phyloP scores from a whole-genome alignment of 371 early-diverging fungal genomes.

The Umbelopsis sp. region DNA sequence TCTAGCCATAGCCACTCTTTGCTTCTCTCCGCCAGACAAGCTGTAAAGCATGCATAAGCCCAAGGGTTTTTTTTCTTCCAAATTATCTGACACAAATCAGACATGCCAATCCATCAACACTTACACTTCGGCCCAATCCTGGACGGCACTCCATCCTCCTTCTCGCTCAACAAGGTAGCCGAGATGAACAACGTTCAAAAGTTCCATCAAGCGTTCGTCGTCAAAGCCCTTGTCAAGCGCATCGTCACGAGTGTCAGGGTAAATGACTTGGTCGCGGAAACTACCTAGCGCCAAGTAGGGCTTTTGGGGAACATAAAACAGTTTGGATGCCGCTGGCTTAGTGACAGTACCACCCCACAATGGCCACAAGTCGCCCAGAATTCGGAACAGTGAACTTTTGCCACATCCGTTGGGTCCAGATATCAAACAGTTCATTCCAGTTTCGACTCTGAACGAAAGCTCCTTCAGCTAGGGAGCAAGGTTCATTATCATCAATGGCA shows the following conservation, averaged over 20 bases:
- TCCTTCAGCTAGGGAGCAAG: constrained; percentile 53
- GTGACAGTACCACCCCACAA: constrained; percentile 82
- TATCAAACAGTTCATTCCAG: constrained; percentile 86
- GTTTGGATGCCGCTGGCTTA: constrained; percentile 76
- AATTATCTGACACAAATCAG: no score
- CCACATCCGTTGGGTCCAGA: constrained; percentile 93
- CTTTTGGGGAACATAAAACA: constrained; percentile 95
- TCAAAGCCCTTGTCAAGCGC: constrained; percentile 55
- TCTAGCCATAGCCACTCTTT: constrained; percentile 85
- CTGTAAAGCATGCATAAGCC: background rate
- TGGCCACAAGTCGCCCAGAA: constrained; percentile 92
- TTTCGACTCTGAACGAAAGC: constrained; percentile 81
- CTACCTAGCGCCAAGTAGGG: constrained; percentile 93
- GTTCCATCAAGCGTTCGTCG: constrained; percentile 65
- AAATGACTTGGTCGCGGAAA: constrained; percentile 89
- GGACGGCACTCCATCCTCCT: constrained; percentile 85
- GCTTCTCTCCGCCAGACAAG: constrained; percentile 84
- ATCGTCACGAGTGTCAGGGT: constrained; percentile 71
- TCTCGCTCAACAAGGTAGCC: constrained; percentile 77
- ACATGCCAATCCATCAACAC: background rate
- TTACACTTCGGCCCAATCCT: constrained; percentile 81
- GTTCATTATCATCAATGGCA: no score
- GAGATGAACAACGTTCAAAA: constrained; percentile 76
- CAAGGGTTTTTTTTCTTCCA: no score
- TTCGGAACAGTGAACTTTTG: constrained; percentile 92